These are phyloP conservation scores for Syzygium malaccense DNA, from an alignment of 441 rosid genomes.

Conservation along the genomic window DNA sequence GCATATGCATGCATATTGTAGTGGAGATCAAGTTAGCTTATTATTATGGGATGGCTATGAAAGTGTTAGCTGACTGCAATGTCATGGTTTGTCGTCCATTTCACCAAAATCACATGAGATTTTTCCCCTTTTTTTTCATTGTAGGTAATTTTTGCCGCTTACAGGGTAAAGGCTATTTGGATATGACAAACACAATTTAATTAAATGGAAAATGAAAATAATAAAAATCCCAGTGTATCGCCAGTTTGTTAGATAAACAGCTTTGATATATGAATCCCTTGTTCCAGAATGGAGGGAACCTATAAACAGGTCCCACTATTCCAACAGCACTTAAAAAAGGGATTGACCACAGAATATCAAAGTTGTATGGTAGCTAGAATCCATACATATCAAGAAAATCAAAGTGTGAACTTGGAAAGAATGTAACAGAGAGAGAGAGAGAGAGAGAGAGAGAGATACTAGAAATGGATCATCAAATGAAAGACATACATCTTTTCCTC, in stretches of 20 bases:
- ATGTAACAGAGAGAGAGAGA: neutral
- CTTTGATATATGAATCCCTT: neutral
- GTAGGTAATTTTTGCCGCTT: neutral
- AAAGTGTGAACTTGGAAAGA: neutral
- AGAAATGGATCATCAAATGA: neutral
- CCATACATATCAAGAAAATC: neutral
- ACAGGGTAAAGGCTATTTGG: neutral
- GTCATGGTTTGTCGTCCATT: neutral
- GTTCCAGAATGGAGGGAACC: neutral
- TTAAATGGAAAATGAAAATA: neutral
- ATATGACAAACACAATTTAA: neutral
- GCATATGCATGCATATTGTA: neutral
- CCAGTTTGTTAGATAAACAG: neutral
- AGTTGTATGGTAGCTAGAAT: neutral
- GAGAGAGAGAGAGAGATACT: neutral
- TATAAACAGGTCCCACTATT: neutral
- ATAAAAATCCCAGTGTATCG: neutral
- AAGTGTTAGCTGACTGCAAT: neutral
- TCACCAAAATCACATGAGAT: neutral
- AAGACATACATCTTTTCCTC: neutral
- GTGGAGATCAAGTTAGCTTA: neutral
- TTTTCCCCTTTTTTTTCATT: neutral
- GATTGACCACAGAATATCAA: neutral
- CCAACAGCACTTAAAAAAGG: neutral
- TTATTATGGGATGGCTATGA: neutral